Conservation (phyloP, 768 basidiomycete species). For the Russula vinacea region DNA sequence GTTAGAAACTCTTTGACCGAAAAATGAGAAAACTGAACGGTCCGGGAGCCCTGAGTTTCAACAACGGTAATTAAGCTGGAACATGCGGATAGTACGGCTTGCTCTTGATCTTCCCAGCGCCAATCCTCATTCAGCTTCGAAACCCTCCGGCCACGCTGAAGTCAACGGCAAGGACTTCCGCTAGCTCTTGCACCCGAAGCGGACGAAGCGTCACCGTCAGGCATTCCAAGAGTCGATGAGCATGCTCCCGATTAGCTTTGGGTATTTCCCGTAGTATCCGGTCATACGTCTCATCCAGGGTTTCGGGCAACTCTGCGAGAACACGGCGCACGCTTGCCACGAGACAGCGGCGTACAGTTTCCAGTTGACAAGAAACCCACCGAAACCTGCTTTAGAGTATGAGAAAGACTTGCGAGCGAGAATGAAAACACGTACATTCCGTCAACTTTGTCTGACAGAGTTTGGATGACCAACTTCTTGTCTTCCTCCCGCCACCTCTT, state of each 20-base stretch:
- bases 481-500: slow-evolving; percentile 1
- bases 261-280: slow-evolving; percentile 1
- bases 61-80: slow-evolving; percentile 1
- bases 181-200: slow-evolving; percentile 6
- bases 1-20: background rate
- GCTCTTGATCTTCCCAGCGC: slow-evolving; percentile 7
- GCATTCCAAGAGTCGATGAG: background rate
- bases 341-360: slow-evolving; percentile 1
- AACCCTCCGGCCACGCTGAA: background rate
- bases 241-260: background rate
- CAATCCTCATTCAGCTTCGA: background rate
- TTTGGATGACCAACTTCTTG: background rate
- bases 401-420: background rate
- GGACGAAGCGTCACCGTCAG: background rate
- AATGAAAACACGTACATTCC: background rate
- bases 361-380: background rate
- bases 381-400: background rate
- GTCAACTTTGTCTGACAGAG: background rate
- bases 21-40: background rate
- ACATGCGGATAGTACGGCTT: background rate
- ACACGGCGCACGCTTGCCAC: background rate
- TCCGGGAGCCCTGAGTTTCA: background rate
- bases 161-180: slow-evolving; percentile 2
- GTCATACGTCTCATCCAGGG: background rate
- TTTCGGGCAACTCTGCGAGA: slow-evolving; percentile 9